Base-by-base conservation (phyloP, 2,329 filamentous ascomycete genomes). In the Verticillium dahliae region DNA sequence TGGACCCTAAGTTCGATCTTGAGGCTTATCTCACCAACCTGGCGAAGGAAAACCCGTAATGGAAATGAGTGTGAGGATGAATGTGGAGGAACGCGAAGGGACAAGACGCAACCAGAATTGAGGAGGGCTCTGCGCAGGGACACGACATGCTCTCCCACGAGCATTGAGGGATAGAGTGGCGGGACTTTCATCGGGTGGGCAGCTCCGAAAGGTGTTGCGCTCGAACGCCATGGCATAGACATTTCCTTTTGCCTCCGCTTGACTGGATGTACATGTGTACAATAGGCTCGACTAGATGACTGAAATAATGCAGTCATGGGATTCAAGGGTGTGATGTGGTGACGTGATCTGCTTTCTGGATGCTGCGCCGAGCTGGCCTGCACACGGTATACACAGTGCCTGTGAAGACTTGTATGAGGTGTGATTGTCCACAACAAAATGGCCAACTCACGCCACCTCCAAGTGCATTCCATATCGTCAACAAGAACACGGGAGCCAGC, bases 1-100 rank as follows among this genome's bases (percentile, higher is more conserved):
- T 89, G 73, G 87, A 95, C 80, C 87, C 92, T 73, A 91, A 92
- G 73, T 98, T 98, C 80, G 93, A 99, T 75, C 83, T 98, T 69
- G 94, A 98, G 82, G 88, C 90, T 69, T 91, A 86, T 76, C 79
- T 97, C 76, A 84, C 86, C 71, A 82, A 85, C 70, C 78, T 92
- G 69, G 69, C 77, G 67, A 77, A 80, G 73, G 75, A 83, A 72
- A 83, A 76, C 72, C 74, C 81, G 69, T 85, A 79, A 75, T 35
- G 15, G n/a, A 15, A 58, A 58, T 61, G 65, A 57, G 55, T 60
- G 64, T 66, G 55, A 60, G 56, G 58, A 61, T 67, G 67, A 69
- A 68, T 67, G 63, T 65, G 61, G 65, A 64, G 61, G 62, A 62
- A 66, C 66, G 67, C 63, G 69, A 68, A 69, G 67, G 65, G 69